These are phyloP conservation scores for Jasminum sambac DNA, from an alignment of 257 asterid genomes.

Conservation along the genomic window DNA sequence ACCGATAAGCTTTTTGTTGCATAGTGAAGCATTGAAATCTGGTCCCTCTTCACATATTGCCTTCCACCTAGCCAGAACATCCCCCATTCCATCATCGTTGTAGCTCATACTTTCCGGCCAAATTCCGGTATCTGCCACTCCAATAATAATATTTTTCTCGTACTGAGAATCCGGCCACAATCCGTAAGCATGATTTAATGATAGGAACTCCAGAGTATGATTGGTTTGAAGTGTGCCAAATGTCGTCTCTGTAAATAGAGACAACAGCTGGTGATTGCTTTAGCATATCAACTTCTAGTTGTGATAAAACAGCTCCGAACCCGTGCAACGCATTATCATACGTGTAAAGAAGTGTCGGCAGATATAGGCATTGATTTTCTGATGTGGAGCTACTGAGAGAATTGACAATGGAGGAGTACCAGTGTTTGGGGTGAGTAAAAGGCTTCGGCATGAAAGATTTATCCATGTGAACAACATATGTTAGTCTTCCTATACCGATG, in stretches of 20 bases:
- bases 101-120: constrained; percentile 57
- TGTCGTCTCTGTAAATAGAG: constrained; percentile 35
- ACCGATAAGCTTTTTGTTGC: constrained; percentile 41
- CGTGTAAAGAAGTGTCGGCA: constrained; percentile 27
- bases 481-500: too few species aligned
- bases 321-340: constrained; percentile 44
- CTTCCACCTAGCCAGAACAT: constrained; percentile 47
- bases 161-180: constrained; percentile 49
- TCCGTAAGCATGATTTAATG: constrained; percentile 33
- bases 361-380: background rate
- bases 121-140: constrained; percentile 42
- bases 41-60: constrained; percentile 47
- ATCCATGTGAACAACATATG: constrained; percentile 48
- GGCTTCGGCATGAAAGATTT: constrained; percentile 41
- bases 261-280: constrained; percentile 40
- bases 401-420: constrained; percentile 32
- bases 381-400: constrained; percentile 7
- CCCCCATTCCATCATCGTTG: constrained; percentile 46
- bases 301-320: constrained; percentile 36
- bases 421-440: constrained; percentile 24
- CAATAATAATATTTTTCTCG: constrained; percentile 52
- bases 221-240: constrained; percentile 41
- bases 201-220: constrained; percentile 37
- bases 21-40: constrained; percentile 34
- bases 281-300: constrained; percentile 29